Conservation (phyloP, 129 eudicot species). For the Centella asiatica region DNA sequence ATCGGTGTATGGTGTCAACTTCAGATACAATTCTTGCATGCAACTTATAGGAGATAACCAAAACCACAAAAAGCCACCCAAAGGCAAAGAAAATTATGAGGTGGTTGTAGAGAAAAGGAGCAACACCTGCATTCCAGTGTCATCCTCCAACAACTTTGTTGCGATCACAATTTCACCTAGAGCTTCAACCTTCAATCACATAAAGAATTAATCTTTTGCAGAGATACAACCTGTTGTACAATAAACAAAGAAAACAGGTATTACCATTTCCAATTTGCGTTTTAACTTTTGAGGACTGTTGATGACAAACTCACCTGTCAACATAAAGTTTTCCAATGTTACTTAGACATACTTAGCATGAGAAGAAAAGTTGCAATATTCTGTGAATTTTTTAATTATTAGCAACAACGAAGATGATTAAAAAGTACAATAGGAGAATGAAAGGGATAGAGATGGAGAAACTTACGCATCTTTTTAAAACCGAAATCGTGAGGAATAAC, state of each 20-base stretch:
- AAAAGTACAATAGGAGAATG: background rate
- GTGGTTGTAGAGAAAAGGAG: background rate
- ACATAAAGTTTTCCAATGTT: constrained; percentile 1
- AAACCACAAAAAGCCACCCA: no score
- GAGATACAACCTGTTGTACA: background rate
- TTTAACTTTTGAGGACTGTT: constrained; percentile 96
- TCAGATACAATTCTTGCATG: no score
- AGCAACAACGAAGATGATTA: background rate
- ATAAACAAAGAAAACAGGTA: background rate
- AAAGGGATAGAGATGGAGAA: constrained; percentile 6
- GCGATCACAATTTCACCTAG: constrained; percentile 96
- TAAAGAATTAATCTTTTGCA: constrained; percentile 8
- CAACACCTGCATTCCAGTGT: constrained; percentile 60
- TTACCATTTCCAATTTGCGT: constrained; percentile 83
- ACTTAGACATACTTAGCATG: background rate
- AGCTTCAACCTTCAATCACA: constrained; percentile 70
- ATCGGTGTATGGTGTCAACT: no score
- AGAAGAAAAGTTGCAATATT: background rate
- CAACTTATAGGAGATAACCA: no score
- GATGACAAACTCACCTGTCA: constrained; percentile 80
- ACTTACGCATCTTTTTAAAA: constrained; percentile 85
- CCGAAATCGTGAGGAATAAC: constrained; percentile 98
- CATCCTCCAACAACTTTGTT: constrained; percentile 70
- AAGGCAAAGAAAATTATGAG: background rate
- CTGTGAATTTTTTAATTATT: background rate